Evolutionary conservation across 352 stramenopile species (phyloP).

Genomic region (Lagenidium giganteum): DNA sequence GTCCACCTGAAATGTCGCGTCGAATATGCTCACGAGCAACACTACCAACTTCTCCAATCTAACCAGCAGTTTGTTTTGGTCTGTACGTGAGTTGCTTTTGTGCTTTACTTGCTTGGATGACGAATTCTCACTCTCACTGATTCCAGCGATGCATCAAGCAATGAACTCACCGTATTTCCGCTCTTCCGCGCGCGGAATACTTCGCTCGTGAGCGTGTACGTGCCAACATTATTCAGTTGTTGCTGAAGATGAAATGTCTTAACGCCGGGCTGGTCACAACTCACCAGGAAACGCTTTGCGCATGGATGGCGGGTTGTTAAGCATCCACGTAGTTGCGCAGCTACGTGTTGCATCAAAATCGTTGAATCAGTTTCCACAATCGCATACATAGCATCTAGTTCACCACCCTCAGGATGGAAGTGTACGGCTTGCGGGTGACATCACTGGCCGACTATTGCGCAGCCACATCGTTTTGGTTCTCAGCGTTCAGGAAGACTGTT

Average conservation of each 20-base stretch:
- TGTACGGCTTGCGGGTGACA: slow-evolving; percentile 46
- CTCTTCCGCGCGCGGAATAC: slow-evolving; percentile 32
- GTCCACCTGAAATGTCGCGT: slow-evolving; percentile 41
- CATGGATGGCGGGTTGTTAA: slow-evolving; percentile 46
- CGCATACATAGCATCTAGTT: too few species aligned
- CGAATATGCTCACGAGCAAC: slow-evolving; percentile 42
- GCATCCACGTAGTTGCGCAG: slow-evolving; percentile 30
- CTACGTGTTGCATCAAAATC: too few species aligned
- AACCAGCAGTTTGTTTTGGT: slow-evolving; percentile 29
- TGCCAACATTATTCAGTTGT: not conserved
- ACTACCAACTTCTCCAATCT: slow-evolving; percentile 44
- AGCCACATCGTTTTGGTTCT: slow-evolving; percentile 40
- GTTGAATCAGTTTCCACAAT: too few species aligned
- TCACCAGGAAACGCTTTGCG: slow-evolving; percentile 59
- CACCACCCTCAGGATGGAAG: slow-evolving; percentile 26
- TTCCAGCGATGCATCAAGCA: slow-evolving; percentile 52
- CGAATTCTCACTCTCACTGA: too few species aligned
- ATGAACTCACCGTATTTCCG: slow-evolving; percentile 41
- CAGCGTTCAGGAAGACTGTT: slow-evolving; percentile 89
- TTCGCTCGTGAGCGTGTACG: slow-evolving; percentile 50
- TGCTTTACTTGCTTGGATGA: not conserved
- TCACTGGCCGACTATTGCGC: slow-evolving; percentile 28
- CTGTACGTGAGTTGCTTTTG: slow-evolving; percentile 42
- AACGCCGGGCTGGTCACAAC: not conserved
- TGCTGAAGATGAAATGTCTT: not conserved